Base-by-base conservation (phyloP, 495 filamentous ascomycete species). In the Opeltia flavorubescens region DNA sequence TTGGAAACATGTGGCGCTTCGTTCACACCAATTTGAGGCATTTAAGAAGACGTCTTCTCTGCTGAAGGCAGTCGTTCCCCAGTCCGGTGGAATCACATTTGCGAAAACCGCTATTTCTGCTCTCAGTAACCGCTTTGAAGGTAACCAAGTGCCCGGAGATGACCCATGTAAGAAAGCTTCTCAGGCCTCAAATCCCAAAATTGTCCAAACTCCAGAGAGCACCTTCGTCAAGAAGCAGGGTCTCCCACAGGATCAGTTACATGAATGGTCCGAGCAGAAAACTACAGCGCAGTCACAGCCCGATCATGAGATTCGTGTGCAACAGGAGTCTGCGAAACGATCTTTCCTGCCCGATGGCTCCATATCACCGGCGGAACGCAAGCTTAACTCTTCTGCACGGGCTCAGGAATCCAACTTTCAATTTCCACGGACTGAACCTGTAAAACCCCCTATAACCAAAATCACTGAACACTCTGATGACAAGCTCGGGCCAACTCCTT, bases 31-130 rank as follows among this genome's bases (percentile, higher is more conserved):
- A 60, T 62, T 91, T 23, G 82, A 94, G 62, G 63, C 81, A 48
- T 95, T 83, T 60, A 78, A 70, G 44, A 74, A 72, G 49, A 86
- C 83, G 7, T 91, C 88, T 2, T 84, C 78, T 28, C 67, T 95
- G 30, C 76, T 78, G 15, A 78, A 78, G 53, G 73, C 76, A 7
- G 63, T 83, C 49, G 80, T 79, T 56, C 68, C 59, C 46, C 79
- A 81, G 61, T 72, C 72, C 2, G 72, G 84, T 46, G 67, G 78
- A 43, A 59, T 83, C 43, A 77, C 78, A 3, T 56, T 81, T 18
- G 81, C 80, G 26, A 72, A 72, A 25, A 67, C 75, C 56, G 81
- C 81, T 40, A 80, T 78, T 15, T 72, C 71, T 25, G 72, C 71
- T 21, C 63, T 84, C n/a, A 50, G 17, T 49, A 59, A 40, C 56